Conservation (phyloP, 129 eudicot genomes). For the Centrapalus pauciflorus region DNA sequence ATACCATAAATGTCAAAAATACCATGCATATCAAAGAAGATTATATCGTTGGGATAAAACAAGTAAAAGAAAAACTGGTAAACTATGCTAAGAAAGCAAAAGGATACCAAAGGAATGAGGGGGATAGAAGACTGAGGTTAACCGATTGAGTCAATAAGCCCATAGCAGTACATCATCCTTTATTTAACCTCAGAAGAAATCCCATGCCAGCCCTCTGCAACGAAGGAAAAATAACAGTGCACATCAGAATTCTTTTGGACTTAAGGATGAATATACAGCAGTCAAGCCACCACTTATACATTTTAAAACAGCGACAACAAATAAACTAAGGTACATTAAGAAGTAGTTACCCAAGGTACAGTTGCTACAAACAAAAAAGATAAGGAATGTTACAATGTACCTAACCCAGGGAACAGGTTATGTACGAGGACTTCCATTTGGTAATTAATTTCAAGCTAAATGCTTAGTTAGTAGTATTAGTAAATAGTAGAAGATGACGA, state of each 20-base stretch:
- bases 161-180: background rate
- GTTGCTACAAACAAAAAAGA: background rate
- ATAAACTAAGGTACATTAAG: background rate
- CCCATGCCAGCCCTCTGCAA: background rate
- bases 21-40: background rate
- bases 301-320: background rate
- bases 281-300: background rate
- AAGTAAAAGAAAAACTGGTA: background rate
- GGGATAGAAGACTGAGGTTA: background rate
- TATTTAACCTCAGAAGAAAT: background rate
- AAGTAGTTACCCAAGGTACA: background rate
- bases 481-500: background rate
- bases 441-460: background rate
- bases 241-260: background rate
- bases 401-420: background rate
- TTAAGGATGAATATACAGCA: background rate
- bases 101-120: background rate
- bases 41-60: background rate
- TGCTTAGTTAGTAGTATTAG: background rate
- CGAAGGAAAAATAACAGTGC: background rate
- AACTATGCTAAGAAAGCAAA: background rate
- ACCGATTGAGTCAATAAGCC: background rate
- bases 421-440: background rate
- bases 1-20: background rate
- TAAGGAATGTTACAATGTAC: background rate